Evolutionary conservation across 1,284 basidiomycete genomes (phyloP), one percentile per base, ranked within the genome.

Genomic region (Anthracocystis panici-leucophaei): DNA sequence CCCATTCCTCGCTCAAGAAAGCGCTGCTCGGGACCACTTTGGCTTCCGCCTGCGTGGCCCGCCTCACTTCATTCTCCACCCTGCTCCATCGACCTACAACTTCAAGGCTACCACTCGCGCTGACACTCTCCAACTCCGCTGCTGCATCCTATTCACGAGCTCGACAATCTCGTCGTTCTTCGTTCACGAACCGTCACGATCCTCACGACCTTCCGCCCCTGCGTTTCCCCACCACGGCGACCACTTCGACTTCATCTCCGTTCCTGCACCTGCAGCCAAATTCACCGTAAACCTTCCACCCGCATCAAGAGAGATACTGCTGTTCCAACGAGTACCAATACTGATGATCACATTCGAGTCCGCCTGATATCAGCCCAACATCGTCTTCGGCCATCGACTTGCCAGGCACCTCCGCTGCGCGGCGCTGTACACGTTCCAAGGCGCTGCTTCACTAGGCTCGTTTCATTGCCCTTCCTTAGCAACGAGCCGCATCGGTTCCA

Each of bases 111-210:
- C 11, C 45, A 5, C 27, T 46, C 16, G 16, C 25, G 25, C 18
- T 20, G 11, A 27, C 23, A 27, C 23, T 16, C 23, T 14, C n/a
- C 27, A 38, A 14, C 35, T 38, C 35, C 35, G 35, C 18, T 27
- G 46, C 46, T 48, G 10, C 25, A 48, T 48, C 16, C 46, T 29
- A 5, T 5, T 25, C 25, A n/a, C 21, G 50, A 52, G 23, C 35
- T 14, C 33, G 20, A 20, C 33, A 38, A 0, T 12, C 33, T 23
- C 18, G 49, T 25, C 35, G 23, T 11, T 14, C 53, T 44, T 29
- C 18, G 21, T 25, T 46, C 55, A 71, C 68, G 63, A 61, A 53
- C 31, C 54, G 11, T 55, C 29, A 71, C 68, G 68, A 62, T 53
- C 56, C 58, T 65, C 45, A 71, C 68, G 63, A 65, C 54, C 5